These are phyloP conservation scores for Aschersonia sp. DNA, from an alignment of 2,329 filamentous ascomycete genomes.

Conservation along the genomic window DNA sequence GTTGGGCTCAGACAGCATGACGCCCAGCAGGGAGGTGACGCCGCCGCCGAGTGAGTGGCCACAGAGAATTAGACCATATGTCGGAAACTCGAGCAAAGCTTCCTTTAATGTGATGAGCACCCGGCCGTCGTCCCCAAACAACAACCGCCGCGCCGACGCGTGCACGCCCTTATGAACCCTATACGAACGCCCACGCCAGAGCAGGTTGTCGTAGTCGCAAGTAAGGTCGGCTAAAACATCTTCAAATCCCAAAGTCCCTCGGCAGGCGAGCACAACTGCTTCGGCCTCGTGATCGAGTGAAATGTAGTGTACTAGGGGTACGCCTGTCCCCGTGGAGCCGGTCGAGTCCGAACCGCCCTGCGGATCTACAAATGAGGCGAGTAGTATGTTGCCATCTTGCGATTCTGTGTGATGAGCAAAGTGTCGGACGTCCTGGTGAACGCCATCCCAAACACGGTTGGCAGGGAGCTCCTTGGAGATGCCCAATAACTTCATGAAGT, in stretches of 20 bases:
- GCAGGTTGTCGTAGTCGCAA: conserved; percentile 54
- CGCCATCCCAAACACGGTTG: conserved; percentile 27
- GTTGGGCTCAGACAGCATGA: conserved; percentile 54
- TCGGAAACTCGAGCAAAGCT: conserved; percentile 49
- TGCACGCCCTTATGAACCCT: conserved; percentile 65
- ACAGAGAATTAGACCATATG: conserved; percentile 56
- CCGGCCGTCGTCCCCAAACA: conserved; percentile 52
- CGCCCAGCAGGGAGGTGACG: conserved; percentile 55
- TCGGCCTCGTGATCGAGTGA: conserved; percentile 58
- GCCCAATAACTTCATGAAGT: conserved; percentile 48
- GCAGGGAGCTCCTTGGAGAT: conserved; percentile 37
- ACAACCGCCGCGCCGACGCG: conserved; percentile 51
- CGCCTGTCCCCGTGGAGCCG: conserved; percentile 49
- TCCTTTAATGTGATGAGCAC: conserved; percentile 53
- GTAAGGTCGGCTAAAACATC: conserved; percentile 62
- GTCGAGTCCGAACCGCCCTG: conserved; percentile 52
- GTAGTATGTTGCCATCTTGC: conserved; percentile 41
- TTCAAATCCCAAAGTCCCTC: conserved; percentile 60
- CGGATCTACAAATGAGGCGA: conserved; percentile 58
- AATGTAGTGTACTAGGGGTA: conserved; percentile 61
- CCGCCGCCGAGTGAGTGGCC: conserved; percentile 57
- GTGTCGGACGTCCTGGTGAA: conserved; percentile 45
- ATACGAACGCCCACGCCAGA: conserved; percentile 49
- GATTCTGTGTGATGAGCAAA: conserved; percentile 50
- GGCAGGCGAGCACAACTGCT: conserved; percentile 58